These are phyloP conservation scores for Ophidiomyces ophidiicola DNA, from an alignment of 2,329 filamentous ascomycete species.

Conservation along the genomic window DNA sequence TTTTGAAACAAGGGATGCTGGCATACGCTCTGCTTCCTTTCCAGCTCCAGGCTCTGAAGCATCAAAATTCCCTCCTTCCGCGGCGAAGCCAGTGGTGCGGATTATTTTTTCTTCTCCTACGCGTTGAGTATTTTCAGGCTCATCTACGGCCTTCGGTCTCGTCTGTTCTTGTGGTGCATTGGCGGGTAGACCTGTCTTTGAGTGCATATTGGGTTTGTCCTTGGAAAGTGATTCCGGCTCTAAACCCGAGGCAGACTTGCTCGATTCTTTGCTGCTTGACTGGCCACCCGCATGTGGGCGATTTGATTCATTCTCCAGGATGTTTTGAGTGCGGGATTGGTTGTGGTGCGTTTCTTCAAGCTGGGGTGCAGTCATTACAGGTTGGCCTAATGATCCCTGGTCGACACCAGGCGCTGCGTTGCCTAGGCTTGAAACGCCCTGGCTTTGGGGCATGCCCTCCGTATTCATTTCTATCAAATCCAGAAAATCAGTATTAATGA, in stretches of 20 bases:
- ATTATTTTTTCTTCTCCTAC: conserved; percentile 37
- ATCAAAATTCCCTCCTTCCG: conserved; percentile 45
- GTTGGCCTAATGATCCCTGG: neutral
- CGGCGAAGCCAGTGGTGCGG: conserved; percentile 46
- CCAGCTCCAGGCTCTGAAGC: conserved; percentile 49
- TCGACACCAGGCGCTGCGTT: too few relatives aligned
- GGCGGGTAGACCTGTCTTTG: neutral
- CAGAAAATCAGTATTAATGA: too few relatives aligned
- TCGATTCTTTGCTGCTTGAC: neutral
- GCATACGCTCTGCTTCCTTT: conserved; percentile 51
- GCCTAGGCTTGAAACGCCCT: too few relatives aligned
- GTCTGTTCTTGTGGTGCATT: conserved; percentile 4
- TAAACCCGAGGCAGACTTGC: neutral
- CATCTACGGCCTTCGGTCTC: neutral
- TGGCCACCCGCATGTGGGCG: neutral
- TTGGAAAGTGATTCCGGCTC: neutral
- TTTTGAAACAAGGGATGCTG: neutral
- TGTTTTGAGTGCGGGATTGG: neutral
- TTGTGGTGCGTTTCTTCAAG: neutral
- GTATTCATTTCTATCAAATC: too few relatives aligned
- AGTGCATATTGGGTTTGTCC: neutral
- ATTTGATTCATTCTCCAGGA: neutral
- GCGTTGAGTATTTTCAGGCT: neutral
- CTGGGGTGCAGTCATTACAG: neutral
- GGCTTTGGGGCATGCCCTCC: too few relatives aligned